phyloP scores from a whole-genome alignment of 208 protist species.

The Herpetomonas samuelpessoai region DNA sequence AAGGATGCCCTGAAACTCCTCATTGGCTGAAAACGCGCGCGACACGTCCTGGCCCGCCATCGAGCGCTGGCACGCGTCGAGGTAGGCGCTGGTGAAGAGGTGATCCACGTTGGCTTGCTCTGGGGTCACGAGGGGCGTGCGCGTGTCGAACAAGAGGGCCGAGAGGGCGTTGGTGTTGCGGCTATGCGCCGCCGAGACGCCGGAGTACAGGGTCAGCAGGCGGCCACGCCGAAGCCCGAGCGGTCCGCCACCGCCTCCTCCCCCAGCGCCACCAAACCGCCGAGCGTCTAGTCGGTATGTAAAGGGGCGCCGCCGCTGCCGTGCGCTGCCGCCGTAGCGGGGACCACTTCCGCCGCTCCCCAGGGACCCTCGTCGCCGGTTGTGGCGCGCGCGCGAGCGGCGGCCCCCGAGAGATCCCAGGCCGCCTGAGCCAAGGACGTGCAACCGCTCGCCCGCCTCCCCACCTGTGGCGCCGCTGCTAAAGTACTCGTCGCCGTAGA shows the following conservation, averaged over 20 bases:
- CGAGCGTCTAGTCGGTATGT: too few relatives aligned
- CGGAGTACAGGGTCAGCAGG: neutral
- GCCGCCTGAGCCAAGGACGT: too few relatives aligned
- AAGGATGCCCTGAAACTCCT: constrained; percentile 35
- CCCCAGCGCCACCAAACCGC: too few relatives aligned
- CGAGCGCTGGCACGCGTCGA: constrained; percentile 33
- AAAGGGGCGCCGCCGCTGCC: too few relatives aligned
- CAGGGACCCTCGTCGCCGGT: too few relatives aligned
- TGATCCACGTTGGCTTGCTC: constrained; percentile 30
- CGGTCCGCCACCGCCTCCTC: constrained; percentile 8
- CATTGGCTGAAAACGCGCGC: constrained; percentile 30
- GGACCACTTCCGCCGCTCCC: too few relatives aligned
- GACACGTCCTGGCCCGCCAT: constrained; percentile 25
- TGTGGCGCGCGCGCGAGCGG: too few relatives aligned
- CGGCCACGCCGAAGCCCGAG: neutral
- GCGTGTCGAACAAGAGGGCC: constrained; percentile 24
- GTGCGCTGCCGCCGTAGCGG: too few relatives aligned
- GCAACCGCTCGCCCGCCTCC: too few relatives aligned
- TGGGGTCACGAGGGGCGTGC: constrained; percentile 22
- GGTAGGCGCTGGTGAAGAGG: constrained; percentile 34
- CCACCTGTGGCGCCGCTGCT: too few relatives aligned
- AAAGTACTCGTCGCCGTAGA: too few relatives aligned
- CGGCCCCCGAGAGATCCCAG: too few relatives aligned
- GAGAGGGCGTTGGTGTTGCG: constrained; percentile 4
- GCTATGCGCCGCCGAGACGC: neutral